A percentile compares a stretch with the other conserved stretches of the same genome.
These are phyloP conservation scores for Papiliotrema terrestris DNA, from an alignment of 1,284 basidiomycete species.

Conservation along the genomic window DNA sequence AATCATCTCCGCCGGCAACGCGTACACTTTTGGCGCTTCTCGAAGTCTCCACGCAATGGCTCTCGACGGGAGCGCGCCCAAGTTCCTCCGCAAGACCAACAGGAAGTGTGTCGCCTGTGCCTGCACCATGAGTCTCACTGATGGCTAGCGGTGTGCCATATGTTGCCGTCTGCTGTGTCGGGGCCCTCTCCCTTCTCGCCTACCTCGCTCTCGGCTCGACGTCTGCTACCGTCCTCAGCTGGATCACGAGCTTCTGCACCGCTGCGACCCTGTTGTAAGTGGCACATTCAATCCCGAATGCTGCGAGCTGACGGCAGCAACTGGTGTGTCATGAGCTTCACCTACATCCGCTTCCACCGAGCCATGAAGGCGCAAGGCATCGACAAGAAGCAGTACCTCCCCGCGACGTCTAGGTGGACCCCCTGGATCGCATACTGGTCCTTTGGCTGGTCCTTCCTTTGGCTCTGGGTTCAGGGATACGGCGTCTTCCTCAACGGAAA, in stretches of 20 bases:
- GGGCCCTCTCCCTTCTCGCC: slow-evolving; percentile 26
- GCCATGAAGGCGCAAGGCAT: slow-evolving; percentile 31
- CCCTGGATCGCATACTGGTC: slow-evolving; percentile 28
- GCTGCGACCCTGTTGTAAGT: slow-evolving; percentile 4
- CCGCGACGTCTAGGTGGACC: slow-evolving; percentile 11
- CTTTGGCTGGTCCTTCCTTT: slow-evolving; percentile 19
- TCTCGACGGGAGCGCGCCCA: slow-evolving; percentile 30
- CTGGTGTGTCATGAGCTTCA: slow-evolving; percentile 10
- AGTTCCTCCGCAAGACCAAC: slow-evolving; percentile 27
- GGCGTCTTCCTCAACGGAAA: slow-evolving; percentile 23
- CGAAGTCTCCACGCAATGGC: slow-evolving; percentile 36
- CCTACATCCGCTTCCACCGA: slow-evolving; percentile 28
- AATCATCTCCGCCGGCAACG: slow-evolving; percentile 42
- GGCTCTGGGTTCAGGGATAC: slow-evolving; percentile 23
- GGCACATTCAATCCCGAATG: no score
- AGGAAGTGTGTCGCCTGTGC: slow-evolving; percentile 13
- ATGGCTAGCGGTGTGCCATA: slow-evolving; percentile 26
- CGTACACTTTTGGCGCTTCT: slow-evolving; percentile 32
- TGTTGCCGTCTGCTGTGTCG: slow-evolving; percentile 21
- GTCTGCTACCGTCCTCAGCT: slow-evolving; percentile 26
- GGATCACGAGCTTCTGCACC: slow-evolving; percentile 22
- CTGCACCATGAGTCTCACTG: slow-evolving; percentile 6
- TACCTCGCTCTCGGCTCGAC: slow-evolving; percentile 29
- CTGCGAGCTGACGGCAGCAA: not conserved
- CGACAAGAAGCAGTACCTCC: slow-evolving; percentile 1